Base-by-base conservation (phyloP, 768 basidiomycete genomes). In the Clavaria fumosa region DNA sequence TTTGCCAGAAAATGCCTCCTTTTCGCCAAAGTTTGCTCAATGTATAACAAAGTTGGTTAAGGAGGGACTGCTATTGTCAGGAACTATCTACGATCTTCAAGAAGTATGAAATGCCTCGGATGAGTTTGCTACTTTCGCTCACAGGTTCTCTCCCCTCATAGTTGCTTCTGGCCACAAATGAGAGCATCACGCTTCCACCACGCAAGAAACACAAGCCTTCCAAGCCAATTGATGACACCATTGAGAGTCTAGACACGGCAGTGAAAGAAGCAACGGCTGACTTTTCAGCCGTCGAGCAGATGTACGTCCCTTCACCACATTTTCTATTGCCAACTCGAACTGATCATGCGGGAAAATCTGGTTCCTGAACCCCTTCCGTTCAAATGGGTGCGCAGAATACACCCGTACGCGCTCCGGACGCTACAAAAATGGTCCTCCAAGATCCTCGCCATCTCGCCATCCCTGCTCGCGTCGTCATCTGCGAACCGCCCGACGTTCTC, bases 361-460 rank as follows among this genome's bases (percentile, higher is more conserved):
- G n/a, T n/a, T n/a, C n/a, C n/a, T n/a, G n/a, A n/a, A n/a, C n/a
- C n/a, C n/a, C n/a, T n/a, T n/a, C n/a, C n/a, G n/a, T n/a, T n/a
- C n/a, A 64, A 67, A 36, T 67, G 80, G 65, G 20, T 53, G 58
- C 35, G n/a, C n/a, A n/a, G n/a, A n/a, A n/a, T n/a, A n/a, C 88
- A 90, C 52, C 69, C 77, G 2, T 65, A 79, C 43, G 65, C 81
- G 9, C 53, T 88, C 30, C 73, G 76, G 42, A 90, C 84, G 1
- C 67, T 99, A 18, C 63, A 69, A 26, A 97, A 97, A 57, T 99
- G 95, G 95, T 95, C 89, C 7, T 67, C 78, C 18, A 99, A 97
- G 61, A 82, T 97, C 26, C 84, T 90, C 50, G 84, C 91, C 1
- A 90, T 95, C 4, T 73, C 89, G 2, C 78, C 88, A 7, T 75